Conservation (phyloP, 345 rosid species). For the Eucalyptus tenuipes region DNA sequence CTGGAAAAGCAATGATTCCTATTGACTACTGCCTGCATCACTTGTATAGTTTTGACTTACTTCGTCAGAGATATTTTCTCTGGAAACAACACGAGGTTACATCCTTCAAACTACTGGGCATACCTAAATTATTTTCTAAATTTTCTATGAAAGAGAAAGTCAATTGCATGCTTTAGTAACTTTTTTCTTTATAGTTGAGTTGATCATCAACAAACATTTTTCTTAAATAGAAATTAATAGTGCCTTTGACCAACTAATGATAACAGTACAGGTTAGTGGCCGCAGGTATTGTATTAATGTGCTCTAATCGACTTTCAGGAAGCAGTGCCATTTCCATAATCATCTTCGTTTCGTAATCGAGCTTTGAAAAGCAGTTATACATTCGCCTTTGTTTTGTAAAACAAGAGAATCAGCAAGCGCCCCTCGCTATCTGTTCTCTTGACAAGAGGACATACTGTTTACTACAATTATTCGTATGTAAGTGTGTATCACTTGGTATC, state of each 20-base stretch:
- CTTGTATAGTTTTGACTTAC: not conserved
- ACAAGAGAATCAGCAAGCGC: not conserved
- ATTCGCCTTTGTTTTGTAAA: not conserved
- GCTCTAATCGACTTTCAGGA: not conserved
- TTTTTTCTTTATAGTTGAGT: not conserved
- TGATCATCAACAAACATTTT: not conserved
- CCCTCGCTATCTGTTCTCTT: not conserved
- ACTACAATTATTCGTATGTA: not conserved
- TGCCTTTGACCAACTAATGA: not conserved
- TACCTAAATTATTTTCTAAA: not conserved
- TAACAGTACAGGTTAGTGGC: not conserved
- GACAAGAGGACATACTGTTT: not conserved
- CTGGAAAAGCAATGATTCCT: not conserved
- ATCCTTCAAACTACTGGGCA: not conserved
- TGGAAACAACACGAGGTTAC: not conserved
- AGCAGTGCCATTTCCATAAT: not conserved
- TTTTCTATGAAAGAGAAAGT: not conserved
- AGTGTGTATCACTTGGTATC: not conserved
- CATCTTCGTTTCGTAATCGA: not conserved
- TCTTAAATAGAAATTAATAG: not conserved
- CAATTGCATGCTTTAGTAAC: not conserved
- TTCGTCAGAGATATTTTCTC: not conserved
- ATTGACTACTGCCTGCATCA: not conserved
- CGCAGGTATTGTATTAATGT: not conserved
- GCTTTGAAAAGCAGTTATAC: not conserved